phyloP scores from a whole-genome alignment of 2,329 filamentous ascomycete genomes.

The Trichophyton schoenleinii region DNA sequence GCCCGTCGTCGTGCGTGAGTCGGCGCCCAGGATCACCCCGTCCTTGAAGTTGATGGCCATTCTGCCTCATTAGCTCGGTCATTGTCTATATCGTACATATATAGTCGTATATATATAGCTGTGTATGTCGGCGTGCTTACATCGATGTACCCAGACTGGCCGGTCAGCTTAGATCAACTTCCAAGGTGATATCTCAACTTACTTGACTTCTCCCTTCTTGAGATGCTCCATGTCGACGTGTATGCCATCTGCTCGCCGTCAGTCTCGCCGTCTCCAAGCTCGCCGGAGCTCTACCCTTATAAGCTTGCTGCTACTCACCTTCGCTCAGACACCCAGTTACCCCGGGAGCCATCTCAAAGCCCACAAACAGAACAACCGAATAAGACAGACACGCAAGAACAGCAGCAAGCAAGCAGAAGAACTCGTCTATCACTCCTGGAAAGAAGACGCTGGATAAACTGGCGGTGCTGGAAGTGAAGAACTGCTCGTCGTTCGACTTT shows the following conservation, averaged over 20 bases:
- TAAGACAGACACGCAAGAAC: background rate
- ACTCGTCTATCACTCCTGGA: background rate
- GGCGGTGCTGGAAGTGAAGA: too few species aligned
- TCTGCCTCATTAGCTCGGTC: conserved; percentile 37
- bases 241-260: conserved; percentile 68
- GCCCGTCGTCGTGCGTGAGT: conserved; percentile 93
- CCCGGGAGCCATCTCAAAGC: conserved; percentile 10
- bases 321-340: conserved; percentile 14
- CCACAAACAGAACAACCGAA: background rate
- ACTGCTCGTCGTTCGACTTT: background rate
- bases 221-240: conserved; percentile 97
- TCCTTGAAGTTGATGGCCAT: conserved; percentile 99
- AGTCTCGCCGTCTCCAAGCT: conserved; percentile 14
- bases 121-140: conserved; percentile 40
- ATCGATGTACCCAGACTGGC: conserved; percentile 89
- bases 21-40: conserved; percentile 90
- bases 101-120: too few species aligned
- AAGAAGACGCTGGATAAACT: too few species aligned
- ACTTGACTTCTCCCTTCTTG: conserved; percentile 99
- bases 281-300: background rate
- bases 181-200: conserved; percentile 30
- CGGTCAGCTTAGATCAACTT: conserved; percentile 2
- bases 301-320: conserved; percentile 8
- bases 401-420: background rate
- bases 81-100: background rate